phyloP scores from a whole-genome alignment of 1,284 basidiomycete genomes.

The Athelia psychrophila region DNA sequence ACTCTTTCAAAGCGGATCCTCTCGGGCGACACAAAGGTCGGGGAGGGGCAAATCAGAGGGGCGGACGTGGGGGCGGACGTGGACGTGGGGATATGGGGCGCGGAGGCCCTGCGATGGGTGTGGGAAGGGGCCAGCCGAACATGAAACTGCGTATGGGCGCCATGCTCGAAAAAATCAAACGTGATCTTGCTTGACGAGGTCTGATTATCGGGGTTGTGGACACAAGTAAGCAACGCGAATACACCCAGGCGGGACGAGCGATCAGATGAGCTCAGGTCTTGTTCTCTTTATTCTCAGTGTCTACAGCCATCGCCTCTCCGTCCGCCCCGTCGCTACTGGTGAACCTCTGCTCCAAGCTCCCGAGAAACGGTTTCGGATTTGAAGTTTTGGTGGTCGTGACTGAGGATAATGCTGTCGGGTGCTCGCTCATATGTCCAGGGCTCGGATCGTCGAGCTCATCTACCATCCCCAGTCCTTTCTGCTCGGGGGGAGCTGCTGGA shows the following conservation, averaged over 20 bases:
- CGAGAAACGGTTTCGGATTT: slow-evolving; percentile 43
- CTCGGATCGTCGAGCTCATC: slow-evolving; percentile 81
- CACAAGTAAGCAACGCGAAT: neutral
- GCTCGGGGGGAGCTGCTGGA: slow-evolving; percentile 28
- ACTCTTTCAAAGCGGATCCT: slow-evolving; percentile 51
- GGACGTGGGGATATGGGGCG: slow-evolving; percentile 16
- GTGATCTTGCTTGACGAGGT: slow-evolving; percentile 44
- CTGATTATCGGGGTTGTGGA: neutral
- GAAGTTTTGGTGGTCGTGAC: slow-evolving; percentile 48
- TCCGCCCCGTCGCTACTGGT: slow-evolving; percentile 38
- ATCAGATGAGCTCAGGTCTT: slow-evolving; percentile 21
- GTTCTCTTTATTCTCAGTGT: slow-evolving; percentile 65
- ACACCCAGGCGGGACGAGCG: neutral
- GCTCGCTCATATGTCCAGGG: slow-evolving; percentile 79
- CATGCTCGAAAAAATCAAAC: slow-evolving; percentile 76
- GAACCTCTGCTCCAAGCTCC: slow-evolving; percentile 63
- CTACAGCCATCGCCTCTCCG: slow-evolving; percentile 38
- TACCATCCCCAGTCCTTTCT: slow-evolving; percentile 65
- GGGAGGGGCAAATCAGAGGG: neutral
- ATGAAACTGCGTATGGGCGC: slow-evolving; percentile 79
- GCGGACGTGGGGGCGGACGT: neutral
- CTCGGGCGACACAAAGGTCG: slow-evolving; percentile 22
- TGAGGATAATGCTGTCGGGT: slow-evolving; percentile 65
- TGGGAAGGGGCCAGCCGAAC: slow-evolving; percentile 62
- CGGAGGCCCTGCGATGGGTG: slow-evolving; percentile 15